Evolutionary conservation across 176 grass and related monocot species (phyloP), one percentile per base, ranked within the genome.

Genomic region (Tillandsia leiboldiana): DNA sequence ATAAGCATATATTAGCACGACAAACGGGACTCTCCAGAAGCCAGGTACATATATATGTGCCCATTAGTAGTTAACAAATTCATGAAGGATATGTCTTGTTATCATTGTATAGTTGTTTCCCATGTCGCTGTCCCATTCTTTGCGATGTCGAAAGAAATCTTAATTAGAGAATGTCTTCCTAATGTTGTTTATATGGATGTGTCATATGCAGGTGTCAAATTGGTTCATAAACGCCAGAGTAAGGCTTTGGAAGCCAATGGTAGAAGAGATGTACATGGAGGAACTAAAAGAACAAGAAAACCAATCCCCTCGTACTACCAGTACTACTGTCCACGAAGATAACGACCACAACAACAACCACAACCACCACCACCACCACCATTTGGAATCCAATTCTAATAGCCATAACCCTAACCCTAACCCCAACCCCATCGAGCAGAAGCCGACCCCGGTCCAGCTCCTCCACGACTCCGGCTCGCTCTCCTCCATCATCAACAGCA

Each of bases 241-340:
- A 49, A 75, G 91, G 74, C 76, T 96, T 14, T 96, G 91, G 91
- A 96, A 96, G 75, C 91, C 91, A 23, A 96, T 96, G 91, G 85
- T 96, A 81, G 91, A 96, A 69, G 88, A 96, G 80, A 96, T 96
- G 91, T 96, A 96, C 88, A 64, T 81, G 69, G 88, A 91, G 74
- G 91, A 96, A 73, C 88, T 80, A 72, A 96, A 96, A 73, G 80
- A 73, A 23, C 78, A 81, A 72, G 69, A 80, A 28, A 69, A 20
- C 53, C 71, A 74, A 15, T n/a, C 78, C 49, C 50, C 63, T 17
- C 51, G 22, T 50, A 14, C 68, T 59, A 3, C 22, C 49, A 2
- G 63, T 1, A 3, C 22, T 23, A 2, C 67, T 2, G 17, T 64
- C 3, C 69, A 10, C 0, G 76, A 70, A 51, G 74, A 78, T 26